Evolutionary conservation across 1,284 basidiomycete species (phyloP).

Genomic region (Takashimella tepidaria): DNA sequence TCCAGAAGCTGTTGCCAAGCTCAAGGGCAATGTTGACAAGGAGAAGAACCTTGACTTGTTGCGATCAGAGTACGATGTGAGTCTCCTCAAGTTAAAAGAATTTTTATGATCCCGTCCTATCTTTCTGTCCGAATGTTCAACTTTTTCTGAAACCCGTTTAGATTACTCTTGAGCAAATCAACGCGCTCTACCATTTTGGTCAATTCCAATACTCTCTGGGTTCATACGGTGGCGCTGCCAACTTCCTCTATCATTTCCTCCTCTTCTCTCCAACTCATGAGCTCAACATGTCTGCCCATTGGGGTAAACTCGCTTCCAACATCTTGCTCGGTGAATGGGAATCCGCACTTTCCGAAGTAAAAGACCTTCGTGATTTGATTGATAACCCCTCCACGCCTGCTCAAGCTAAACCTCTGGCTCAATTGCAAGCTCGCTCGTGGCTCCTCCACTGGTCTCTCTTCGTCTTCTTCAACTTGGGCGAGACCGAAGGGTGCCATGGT

Average conservation of each 20-base stretch:
- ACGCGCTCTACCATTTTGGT: slow-evolving; percentile 93
- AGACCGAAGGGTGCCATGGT: slow-evolving; percentile 70
- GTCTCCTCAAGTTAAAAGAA: slow-evolving; percentile 36
- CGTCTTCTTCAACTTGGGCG: slow-evolving; percentile 94
- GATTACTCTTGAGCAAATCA: slow-evolving; percentile 92
- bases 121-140: too few relatives aligned
- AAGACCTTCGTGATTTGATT: slow-evolving; percentile 84
- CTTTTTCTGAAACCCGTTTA: slow-evolving; percentile 41
- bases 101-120: too few relatives aligned
- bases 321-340: slow-evolving; percentile 95
- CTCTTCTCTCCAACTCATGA: slow-evolving; percentile 89
- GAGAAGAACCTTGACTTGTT: slow-evolving; percentile 92
- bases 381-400: slow-evolving; percentile 58
- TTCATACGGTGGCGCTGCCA: slow-evolving; percentile 90
- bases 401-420: slow-evolving; percentile 61
- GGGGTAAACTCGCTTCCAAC: slow-evolving; percentile 96
- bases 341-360: slow-evolving; percentile 85
- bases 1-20: slow-evolving; percentile 75
- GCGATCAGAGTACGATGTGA: slow-evolving; percentile 84
- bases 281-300: slow-evolving; percentile 89
- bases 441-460: slow-evolving; percentile 97
- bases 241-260: slow-evolving; percentile 98
- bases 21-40: slow-evolving; percentile 78
- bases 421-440: slow-evolving; percentile 94
- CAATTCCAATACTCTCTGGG: slow-evolving; percentile 98